phyloP scores from a whole-genome alignment of 192 early-diverging fungal species.

The Coemansia sp. region DNA sequence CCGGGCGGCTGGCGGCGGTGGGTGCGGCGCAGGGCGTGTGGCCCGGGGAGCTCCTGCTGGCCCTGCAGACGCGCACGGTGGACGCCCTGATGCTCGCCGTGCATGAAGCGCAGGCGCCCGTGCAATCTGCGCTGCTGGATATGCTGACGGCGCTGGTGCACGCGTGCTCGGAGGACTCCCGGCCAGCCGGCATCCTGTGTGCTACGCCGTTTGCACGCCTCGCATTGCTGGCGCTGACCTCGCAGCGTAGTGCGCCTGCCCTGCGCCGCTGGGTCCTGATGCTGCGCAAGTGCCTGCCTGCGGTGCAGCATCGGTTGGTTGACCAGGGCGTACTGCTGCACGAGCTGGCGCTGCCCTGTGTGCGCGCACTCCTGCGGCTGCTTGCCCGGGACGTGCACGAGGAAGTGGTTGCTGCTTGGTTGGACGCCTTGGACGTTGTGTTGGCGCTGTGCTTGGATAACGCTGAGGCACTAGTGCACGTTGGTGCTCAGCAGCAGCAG shows the following conservation, averaged over 20 bases:
- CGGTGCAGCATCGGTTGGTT: slow-evolving; percentile 15
- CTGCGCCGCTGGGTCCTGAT: slow-evolving; percentile 35
- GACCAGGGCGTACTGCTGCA: slow-evolving; percentile 16
- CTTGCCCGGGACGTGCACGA: slow-evolving; percentile 25
- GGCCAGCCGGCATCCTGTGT: neutral
- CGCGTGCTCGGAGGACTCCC: neutral
- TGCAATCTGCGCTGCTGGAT: slow-evolving; percentile 40
- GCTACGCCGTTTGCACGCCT: slow-evolving; percentile 24
- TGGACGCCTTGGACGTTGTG: slow-evolving; percentile 36
- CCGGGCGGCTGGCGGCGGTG: slow-evolving; percentile 18
- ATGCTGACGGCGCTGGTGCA: slow-evolving; percentile 19
- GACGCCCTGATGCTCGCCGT: slow-evolving; percentile 39
- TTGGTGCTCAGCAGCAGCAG: neutral
- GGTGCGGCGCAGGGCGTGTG: slow-evolving; percentile 15
- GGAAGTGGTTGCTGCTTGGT: slow-evolving; percentile 8
- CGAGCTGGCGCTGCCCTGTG: slow-evolving; percentile 31
- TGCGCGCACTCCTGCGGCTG: slow-evolving; percentile 33
- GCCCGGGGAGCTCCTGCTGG: slow-evolving; percentile 16
- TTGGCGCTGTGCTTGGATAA: slow-evolving; percentile 33
- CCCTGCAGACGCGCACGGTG: slow-evolving; percentile 16
- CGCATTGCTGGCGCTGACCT: slow-evolving; percentile 32
- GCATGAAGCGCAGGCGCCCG: slow-evolving; percentile 23
- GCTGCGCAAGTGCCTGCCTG: slow-evolving; percentile 13
- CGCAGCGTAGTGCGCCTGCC: slow-evolving; percentile 31
- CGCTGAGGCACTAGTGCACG: slow-evolving; percentile 9